These are phyloP conservation scores for Zygosaccharomyces rouxii DNA, from an alignment of 805 yeast genomes.

Conservation along the genomic window DNA sequence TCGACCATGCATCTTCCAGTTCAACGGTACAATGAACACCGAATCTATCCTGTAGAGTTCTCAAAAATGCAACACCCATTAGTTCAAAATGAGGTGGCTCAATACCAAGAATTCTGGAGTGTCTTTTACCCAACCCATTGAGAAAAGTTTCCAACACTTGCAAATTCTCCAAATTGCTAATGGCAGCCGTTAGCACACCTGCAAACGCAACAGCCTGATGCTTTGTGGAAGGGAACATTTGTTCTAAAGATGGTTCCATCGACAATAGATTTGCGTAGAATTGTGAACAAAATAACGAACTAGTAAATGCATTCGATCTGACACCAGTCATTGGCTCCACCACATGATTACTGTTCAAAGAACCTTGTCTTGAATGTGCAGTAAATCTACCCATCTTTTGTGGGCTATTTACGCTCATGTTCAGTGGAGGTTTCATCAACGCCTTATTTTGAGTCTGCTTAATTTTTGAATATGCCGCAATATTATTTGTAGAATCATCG, in stretches of 20 bases:
- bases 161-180: slow-evolving; percentile 59
- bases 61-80: slow-evolving; percentile 69
- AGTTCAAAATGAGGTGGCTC: slow-evolving; percentile 63
- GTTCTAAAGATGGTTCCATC: slow-evolving; percentile 57
- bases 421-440: background rate
- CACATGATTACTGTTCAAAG: background rate
- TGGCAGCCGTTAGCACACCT: slow-evolving; percentile 67
- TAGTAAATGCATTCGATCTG: slow-evolving; percentile 36
- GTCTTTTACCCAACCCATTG: slow-evolving; percentile 64
- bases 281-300: slow-evolving; percentile 69
- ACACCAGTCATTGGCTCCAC: slow-evolving; percentile 9
- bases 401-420: background rate
- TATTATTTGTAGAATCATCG: slow-evolving; percentile 29
- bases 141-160: slow-evolving; percentile 54
- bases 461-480: slow-evolving; percentile 4
- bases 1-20: slow-evolving; percentile 66
- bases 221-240: slow-evolving; percentile 64
- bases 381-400: background rate
- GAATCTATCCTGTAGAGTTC: slow-evolving; percentile 64
- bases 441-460: background rate
- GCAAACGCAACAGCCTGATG: slow-evolving; percentile 81
- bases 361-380: slow-evolving; percentile 1
- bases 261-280: slow-evolving; percentile 64
- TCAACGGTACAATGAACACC: slow-evolving; percentile 49
- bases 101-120: slow-evolving; percentile 68